Evolutionary conservation across 228 moss, liverwort and hornwort species (phyloP).

Genomic region (Sphagnum magellanicum): DNA sequence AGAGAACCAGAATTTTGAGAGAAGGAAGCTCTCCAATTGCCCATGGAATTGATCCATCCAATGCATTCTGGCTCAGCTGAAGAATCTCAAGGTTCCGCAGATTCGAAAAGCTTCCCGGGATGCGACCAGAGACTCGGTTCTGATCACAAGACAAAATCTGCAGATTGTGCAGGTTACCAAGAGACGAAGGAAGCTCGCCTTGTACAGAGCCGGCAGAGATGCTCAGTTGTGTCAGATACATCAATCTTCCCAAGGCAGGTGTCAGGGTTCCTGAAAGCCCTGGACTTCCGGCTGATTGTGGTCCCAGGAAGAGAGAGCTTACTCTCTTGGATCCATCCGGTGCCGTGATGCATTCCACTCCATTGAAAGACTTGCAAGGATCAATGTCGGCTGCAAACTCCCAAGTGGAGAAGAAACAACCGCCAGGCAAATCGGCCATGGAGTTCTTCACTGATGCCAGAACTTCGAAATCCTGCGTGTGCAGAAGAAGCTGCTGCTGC

Average conservation of each 20-base stretch:
- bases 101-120: conserved; percentile 10
- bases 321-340: conserved; percentile 29
- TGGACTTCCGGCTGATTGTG: conserved; percentile 15
- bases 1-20: conserved; percentile 23
- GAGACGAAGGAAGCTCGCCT: conserved; percentile 16
- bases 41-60: conserved; percentile 17
- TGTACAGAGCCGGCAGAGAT: conserved; percentile 23
- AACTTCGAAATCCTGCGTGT: conserved; percentile 30
- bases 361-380: conserved; percentile 31
- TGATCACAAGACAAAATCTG: conserved; percentile 19
- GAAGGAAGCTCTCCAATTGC: conserved; percentile 14
- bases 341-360: conserved; percentile 17
- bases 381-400: conserved; percentile 25
- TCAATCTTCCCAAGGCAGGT: conserved; percentile 13
- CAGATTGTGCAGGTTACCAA: conserved; percentile 21
- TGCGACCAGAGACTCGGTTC: conserved; percentile 22
- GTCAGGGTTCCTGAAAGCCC: conserved; percentile 25
- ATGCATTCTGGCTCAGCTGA: conserved; percentile 26
- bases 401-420: conserved; percentile 36
- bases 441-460: conserved; percentile 20
- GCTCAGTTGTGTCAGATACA: conserved; percentile 23
- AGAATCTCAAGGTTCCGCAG: conserved; percentile 9
- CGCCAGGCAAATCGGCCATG: conserved; percentile 36
- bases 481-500: conserved; percentile 10
- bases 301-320: conserved; percentile 18